phyloP scores from a whole-genome alignment of 768 basidiomycete genomes.

The Dacryopinax primogenitus region DNA sequence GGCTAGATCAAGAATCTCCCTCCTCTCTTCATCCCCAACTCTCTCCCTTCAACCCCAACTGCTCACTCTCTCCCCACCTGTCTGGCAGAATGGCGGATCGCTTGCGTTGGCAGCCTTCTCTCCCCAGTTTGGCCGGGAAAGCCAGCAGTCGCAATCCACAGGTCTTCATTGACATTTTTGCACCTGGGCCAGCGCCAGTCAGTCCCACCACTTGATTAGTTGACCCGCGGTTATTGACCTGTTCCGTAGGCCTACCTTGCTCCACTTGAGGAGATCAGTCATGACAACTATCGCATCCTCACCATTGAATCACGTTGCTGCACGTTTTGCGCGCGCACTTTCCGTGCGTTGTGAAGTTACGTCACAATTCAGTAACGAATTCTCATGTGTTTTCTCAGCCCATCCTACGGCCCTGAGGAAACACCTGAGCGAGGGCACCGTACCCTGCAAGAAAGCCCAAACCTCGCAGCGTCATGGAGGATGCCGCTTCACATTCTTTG shows the following conservation, averaged over 20 bases:
- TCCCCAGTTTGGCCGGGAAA: neutral
- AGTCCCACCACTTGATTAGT: neutral
- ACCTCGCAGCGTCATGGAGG: neutral
- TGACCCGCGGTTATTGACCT: neutral
- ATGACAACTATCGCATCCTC: neutral
- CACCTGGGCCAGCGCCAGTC: neutral
- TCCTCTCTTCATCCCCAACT: neutral
- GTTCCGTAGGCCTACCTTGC: neutral
- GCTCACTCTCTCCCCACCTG: neutral
- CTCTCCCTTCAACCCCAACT: neutral
- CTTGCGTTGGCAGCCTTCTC: neutral
- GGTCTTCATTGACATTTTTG: constrained; percentile 1
- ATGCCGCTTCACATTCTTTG: neutral
- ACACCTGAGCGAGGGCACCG: constrained; percentile 1
- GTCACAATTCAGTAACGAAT: neutral
- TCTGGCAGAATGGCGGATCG: neutral
- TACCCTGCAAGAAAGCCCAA: constrained; percentile 1
- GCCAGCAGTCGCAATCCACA: neutral
- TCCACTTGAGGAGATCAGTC: neutral
- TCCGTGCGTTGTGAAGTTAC: neutral
- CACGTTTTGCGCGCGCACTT: constrained; percentile 2
- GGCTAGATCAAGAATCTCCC: neutral
- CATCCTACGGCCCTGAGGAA: constrained; percentile 1
- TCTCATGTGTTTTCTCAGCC: neutral
- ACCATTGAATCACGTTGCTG: constrained; percentile 9